Conservation (phyloP, 495 filamentous ascomycete species). For the Penicillium atrosanguineum region DNA sequence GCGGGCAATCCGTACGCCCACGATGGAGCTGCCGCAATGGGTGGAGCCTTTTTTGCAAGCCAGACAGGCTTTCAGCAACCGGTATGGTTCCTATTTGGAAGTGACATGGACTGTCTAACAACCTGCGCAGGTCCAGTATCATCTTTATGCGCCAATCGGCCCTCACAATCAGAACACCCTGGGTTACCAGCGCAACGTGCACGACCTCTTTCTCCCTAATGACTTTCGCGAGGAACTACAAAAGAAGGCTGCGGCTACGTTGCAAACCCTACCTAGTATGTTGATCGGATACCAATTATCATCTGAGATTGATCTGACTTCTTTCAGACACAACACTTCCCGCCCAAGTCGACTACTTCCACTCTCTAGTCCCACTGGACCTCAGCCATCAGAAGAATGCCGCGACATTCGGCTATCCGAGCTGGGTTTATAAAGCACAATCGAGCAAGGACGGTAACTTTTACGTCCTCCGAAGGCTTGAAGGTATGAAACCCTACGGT, state of each 20-base stretch:
- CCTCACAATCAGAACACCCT: constrained; percentile 73
- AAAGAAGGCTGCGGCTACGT: constrained; percentile 79
- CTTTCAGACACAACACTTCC: constrained; percentile 65
- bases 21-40: constrained; percentile 52
- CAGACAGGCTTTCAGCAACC: constrained; percentile 63
- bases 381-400: constrained; percentile 72
- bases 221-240: constrained; percentile 83
- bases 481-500: constrained; percentile 49
- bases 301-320: constrained; percentile 8
- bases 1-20: constrained; percentile 67
- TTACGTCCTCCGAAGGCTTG: constrained; percentile 81
- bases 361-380: constrained; percentile 89
- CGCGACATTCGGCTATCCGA: constrained; percentile 75
- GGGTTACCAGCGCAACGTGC: constrained; percentile 77
- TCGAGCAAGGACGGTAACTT: constrained; percentile 80
- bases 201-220: constrained; percentile 88
- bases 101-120: constrained; percentile 2
- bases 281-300: not conserved
- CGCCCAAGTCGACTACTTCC: constrained; percentile 74
- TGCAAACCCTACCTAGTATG: constrained; percentile 81
- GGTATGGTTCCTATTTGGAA: constrained; percentile 39
- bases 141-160: constrained; percentile 88
- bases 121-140: constrained; percentile 68
- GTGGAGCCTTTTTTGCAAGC: constrained; percentile 54
- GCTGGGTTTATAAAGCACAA: constrained; percentile 94